Conservation (phyloP, 768 basidiomycete species). For the Nevesoporus exiguus region DNA sequence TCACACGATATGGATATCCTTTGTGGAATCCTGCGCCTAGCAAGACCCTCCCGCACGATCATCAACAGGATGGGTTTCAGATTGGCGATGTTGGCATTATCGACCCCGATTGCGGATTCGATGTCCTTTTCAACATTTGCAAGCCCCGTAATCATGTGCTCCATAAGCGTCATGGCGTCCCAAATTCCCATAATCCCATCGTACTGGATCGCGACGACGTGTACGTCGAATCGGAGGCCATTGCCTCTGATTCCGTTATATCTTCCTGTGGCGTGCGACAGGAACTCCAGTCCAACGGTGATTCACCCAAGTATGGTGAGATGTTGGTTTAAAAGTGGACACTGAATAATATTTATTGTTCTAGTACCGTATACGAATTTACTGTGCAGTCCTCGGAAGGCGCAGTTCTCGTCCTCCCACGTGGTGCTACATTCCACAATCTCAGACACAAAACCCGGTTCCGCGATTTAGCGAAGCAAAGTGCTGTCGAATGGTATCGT, state of each 20-base stretch:
- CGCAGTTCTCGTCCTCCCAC: constrained; percentile 29
- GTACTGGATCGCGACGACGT: neutral
- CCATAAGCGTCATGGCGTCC: neutral
- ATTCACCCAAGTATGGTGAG: neutral
- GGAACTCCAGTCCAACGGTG: neutral
- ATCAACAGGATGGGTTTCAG: neutral
- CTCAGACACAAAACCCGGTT: constrained; percentile 11
- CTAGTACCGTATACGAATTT: neutral
- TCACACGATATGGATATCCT: neutral
- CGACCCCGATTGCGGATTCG: neutral
- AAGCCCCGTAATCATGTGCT: neutral
- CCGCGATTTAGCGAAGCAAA: constrained; percentile 5
- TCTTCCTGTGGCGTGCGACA: neutral
- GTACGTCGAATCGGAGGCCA: neutral
- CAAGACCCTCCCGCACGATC: neutral
- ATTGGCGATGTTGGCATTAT: neutral
- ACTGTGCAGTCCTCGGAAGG: constrained; percentile 12
- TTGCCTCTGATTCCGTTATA: neutral
- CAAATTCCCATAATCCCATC: neutral
- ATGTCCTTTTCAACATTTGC: neutral
- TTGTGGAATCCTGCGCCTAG: neutral
- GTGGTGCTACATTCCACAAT: constrained; percentile 21
- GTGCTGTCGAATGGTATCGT: constrained; percentile 26
- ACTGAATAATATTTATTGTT: neutral
- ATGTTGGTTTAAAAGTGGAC: too few species aligned